Evolutionary conservation across 106 monocot genomes (phyloP).

Genomic region (Iris macrosiphon): DNA sequence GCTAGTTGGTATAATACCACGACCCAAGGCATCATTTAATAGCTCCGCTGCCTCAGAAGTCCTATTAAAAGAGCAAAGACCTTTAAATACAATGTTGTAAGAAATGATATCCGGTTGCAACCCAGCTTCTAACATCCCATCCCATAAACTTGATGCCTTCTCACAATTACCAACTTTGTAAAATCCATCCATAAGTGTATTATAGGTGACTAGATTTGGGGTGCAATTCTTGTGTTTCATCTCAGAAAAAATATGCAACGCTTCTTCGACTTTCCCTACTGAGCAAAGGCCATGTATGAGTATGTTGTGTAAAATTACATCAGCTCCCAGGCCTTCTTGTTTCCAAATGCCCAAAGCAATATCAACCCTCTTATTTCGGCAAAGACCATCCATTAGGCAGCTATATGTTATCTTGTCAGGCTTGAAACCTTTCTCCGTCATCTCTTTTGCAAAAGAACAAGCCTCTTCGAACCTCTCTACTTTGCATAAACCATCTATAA

Average conservation of each 20-base stretch:
- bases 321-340: constrained; percentile 39
- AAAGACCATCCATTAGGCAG: constrained; percentile 77
- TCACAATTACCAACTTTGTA: constrained; percentile 43
- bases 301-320: constrained; percentile 66
- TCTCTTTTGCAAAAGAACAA: constrained; percentile 63
- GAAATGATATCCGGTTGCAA: constrained; percentile 88
- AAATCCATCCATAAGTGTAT: constrained; percentile 79
- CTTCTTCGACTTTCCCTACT: constrained; percentile 53
- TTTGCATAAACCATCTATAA: constrained; percentile 68
- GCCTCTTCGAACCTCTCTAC: constrained; percentile 63
- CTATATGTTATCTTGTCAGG: constrained; percentile 72
- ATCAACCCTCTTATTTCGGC: constrained; percentile 64
- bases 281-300: constrained; percentile 79
- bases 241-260: constrained; percentile 36
- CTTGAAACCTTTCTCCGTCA: constrained; percentile 72
- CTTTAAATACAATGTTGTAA: constrained; percentile 77
- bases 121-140: constrained; percentile 51
- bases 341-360: constrained; percentile 66
- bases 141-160: constrained; percentile 63
- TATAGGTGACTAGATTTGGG: constrained; percentile 73
- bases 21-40: constrained; percentile 43
- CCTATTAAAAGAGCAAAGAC: constrained; percentile 63
- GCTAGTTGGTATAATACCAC: constrained; percentile 42
- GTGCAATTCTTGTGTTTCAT: constrained; percentile 50
- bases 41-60: constrained; percentile 44